phyloP scores from a whole-genome alignment of 2,329 filamentous ascomycete species.

The Colletotrichum gigasporum region DNA sequence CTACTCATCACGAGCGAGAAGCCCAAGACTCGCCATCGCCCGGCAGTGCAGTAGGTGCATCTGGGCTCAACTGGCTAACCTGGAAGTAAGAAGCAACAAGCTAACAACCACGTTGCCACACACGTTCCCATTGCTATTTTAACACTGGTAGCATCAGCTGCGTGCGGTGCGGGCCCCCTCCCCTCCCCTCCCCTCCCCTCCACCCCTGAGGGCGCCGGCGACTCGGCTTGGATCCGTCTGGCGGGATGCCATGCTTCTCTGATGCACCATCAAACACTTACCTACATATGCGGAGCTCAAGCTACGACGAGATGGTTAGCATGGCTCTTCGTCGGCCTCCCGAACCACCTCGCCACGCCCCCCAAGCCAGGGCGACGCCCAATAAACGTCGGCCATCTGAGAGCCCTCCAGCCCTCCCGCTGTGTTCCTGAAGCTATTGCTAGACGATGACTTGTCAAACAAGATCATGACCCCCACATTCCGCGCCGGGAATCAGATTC shows the following conservation, averaged over 20 bases:
- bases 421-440: background rate
- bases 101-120: too few species aligned
- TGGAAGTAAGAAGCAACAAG: too few species aligned
- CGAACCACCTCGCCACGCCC: too few species aligned
- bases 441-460: background rate
- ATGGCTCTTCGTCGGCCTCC: background rate
- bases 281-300: too few species aligned
- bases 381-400: too few species aligned
- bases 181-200: too few species aligned
- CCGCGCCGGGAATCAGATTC: background rate
- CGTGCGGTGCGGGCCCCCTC: background rate
- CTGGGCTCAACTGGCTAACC: too few species aligned
- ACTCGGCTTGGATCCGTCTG: conserved; percentile 19
- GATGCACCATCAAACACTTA: background rate
- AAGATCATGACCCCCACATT: background rate
- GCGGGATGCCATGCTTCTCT: conserved; percentile 7
- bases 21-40: too few species aligned
- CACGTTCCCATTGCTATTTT: background rate
- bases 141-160: background rate
- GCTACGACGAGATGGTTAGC: background rate
- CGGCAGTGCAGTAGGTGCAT: too few species aligned
- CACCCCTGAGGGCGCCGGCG: background rate
- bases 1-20: too few species aligned
- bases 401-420: too few species aligned
- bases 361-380: too few species aligned